Percentiles rank a stretch among this genome's conserved stretches.
phyloP scores from a whole-genome alignment of 2,329 filamentous ascomycete species.

The Phaeosphaeriaceae sp. region DNA sequence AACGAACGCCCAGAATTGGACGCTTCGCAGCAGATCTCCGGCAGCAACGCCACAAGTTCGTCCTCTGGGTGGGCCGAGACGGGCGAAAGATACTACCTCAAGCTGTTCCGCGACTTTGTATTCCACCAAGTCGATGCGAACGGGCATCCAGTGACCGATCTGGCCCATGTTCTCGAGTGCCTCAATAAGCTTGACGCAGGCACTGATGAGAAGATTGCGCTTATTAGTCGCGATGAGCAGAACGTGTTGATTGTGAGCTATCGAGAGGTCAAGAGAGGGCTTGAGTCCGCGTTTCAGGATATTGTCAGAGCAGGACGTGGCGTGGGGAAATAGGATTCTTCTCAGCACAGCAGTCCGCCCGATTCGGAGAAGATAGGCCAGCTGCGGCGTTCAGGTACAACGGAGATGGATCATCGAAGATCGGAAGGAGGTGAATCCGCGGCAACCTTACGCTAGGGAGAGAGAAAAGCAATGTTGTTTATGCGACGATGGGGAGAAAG shows the following conservation, averaged over 20 bases:
- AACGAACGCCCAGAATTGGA: constrained; percentile 90
- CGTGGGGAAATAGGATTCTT: constrained; percentile 35
- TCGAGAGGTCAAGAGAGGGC: constrained; percentile 77
- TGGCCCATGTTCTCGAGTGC: constrained; percentile 85
- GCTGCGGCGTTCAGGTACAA: neutral
- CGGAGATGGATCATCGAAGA: neutral
- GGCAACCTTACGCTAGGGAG: neutral
- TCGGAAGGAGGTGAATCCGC: neutral
- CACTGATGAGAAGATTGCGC: constrained; percentile 80
- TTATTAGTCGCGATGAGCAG: constrained; percentile 90
- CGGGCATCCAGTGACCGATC: constrained; percentile 81
- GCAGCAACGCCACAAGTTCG: constrained; percentile 34
- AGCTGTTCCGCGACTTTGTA: constrained; percentile 94
- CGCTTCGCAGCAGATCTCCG: constrained; percentile 61
- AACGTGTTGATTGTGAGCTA: constrained; percentile 88
- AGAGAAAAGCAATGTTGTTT: neutral
- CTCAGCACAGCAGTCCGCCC: constrained; percentile 11
- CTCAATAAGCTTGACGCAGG: constrained; percentile 94
- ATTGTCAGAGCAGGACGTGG: constrained; percentile 48
- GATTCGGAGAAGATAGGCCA: neutral
- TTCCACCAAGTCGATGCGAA: constrained; percentile 93
- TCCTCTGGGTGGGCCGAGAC: constrained; percentile 81
- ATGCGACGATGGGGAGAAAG: neutral
- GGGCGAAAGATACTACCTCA: constrained; percentile 89
- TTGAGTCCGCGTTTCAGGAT: constrained; percentile 68